phyloP scores from a whole-genome alignment of 2,329 filamentous ascomycete genomes.

The Didymella sp. region DNA sequence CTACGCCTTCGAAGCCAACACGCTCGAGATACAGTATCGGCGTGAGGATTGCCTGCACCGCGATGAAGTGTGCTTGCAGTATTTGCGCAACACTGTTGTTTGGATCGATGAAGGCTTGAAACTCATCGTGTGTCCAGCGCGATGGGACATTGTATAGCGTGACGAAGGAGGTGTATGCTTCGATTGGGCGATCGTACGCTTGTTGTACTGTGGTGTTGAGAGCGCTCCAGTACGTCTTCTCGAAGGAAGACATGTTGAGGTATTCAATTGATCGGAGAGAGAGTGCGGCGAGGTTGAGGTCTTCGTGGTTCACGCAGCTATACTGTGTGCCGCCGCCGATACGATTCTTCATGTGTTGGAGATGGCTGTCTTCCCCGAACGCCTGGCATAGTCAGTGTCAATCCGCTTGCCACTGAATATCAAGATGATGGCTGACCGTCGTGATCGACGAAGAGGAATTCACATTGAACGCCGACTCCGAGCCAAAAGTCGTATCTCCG shows the following conservation, averaged over 20 bases:
- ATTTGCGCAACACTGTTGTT: conserved; percentile 53
- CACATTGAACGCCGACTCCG: conserved; percentile 43
- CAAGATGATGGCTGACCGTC: neutral
- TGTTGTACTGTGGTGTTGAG: conserved; percentile 36
- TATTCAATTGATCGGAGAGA: conserved; percentile 38
- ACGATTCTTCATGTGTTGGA: conserved; percentile 41
- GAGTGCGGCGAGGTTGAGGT: conserved; percentile 41
- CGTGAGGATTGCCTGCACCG: conserved; percentile 54
- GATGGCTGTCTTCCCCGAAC: conserved; percentile 44
- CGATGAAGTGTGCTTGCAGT: conserved; percentile 57
- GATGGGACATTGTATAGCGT: conserved; percentile 52
- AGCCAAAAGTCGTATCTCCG: conserved; percentile 28
- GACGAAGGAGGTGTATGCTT: conserved; percentile 54
- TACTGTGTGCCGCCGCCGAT: conserved; percentile 28
- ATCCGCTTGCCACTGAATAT: conserved; percentile 1
- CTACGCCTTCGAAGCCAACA: conserved; percentile 43
- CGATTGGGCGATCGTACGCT: conserved; percentile 41
- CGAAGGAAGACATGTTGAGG: conserved; percentile 40
- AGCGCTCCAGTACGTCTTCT: conserved; percentile 37
- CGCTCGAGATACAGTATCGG: conserved; percentile 49
- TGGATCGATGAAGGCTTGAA: conserved; percentile 54
- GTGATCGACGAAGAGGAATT: conserved; percentile 10
- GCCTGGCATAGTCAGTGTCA: conserved; percentile 25
- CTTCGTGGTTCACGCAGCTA: conserved; percentile 30
- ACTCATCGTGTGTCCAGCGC: conserved; percentile 50